A percentile compares a stretch with the other conserved stretches of the same genome.
Conservation (phyloP, 1,284 basidiomycete genomes). For the Stereum hirsutum region DNA sequence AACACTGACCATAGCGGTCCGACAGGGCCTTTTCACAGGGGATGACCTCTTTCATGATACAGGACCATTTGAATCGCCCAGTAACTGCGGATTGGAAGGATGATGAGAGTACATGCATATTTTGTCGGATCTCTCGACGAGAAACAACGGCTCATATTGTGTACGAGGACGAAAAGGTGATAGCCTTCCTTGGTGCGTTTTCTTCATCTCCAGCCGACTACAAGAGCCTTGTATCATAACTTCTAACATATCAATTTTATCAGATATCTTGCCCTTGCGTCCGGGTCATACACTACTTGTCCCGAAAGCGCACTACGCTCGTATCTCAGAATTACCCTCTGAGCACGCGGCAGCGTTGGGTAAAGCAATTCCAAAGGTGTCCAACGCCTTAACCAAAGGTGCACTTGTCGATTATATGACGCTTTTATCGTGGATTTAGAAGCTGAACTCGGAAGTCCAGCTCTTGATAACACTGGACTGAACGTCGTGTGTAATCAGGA, state of each 20-base stretch:
- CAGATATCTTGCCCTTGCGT: conserved; percentile 66
- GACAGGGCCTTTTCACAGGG: too few species aligned
- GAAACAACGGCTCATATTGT: conserved; percentile 38
- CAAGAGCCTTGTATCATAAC: conserved; percentile 1
- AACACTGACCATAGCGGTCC: too few species aligned
- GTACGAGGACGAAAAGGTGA: conserved; percentile 56
- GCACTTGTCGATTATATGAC: conserved; percentile 1
- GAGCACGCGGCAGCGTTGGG: conserved; percentile 53
- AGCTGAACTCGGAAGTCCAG: conserved; percentile 21
- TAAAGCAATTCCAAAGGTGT: conserved; percentile 47
- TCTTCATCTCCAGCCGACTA: conserved; percentile 6
- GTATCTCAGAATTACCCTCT: conserved; percentile 57
- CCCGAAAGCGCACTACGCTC: conserved; percentile 51
- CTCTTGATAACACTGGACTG: conserved; percentile 52
- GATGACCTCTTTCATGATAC: conserved; percentile 70
- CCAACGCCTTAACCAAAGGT: conserved; percentile 56
- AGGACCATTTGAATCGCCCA: conserved; percentile 43
- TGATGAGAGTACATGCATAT: conserved; percentile 42
- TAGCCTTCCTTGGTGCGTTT: conserved; percentile 58
- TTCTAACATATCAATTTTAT: not conserved
- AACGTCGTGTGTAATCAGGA: conserved; percentile 77
- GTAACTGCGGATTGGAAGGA: conserved; percentile 34
- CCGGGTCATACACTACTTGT: conserved; percentile 61
- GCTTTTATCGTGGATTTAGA: not conserved
- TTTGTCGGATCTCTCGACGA: conserved; percentile 51